Conservation (phyloP, 2,329 filamentous ascomycete genomes). For the Pyrenophora seminiperda region DNA sequence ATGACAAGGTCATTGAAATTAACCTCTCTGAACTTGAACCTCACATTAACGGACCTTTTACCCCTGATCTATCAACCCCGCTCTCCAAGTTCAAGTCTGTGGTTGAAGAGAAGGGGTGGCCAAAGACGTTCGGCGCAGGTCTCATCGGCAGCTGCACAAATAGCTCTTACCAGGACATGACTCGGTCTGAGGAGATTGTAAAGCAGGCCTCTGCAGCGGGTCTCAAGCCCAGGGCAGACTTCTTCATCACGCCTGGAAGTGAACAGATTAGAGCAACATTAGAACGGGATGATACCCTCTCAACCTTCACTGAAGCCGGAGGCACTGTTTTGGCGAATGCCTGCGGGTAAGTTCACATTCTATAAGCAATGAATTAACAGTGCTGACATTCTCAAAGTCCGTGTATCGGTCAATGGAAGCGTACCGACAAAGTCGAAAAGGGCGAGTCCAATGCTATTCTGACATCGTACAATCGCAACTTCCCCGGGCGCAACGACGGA, state of each 20-base stretch:
- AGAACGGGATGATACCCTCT: slow-evolving; percentile 83
- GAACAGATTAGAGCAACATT: slow-evolving; percentile 96
- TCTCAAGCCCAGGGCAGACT: slow-evolving; percentile 84
- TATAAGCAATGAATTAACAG: neutral
- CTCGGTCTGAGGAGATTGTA: slow-evolving; percentile 87
- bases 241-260: slow-evolving; percentile 95
- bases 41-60: slow-evolving; percentile 96
- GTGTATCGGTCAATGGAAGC: slow-evolving; percentile 90
- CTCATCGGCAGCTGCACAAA: slow-evolving; percentile 98
- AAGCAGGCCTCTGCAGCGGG: slow-evolving; percentile 90
- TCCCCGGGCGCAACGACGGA: slow-evolving; percentile 94
- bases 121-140: slow-evolving; percentile 85
- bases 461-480: slow-evolving; percentile 98
- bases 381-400: slow-evolving; percentile 55
- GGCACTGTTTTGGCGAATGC: slow-evolving; percentile 92
- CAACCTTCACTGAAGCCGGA: slow-evolving; percentile 83
- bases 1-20: slow-evolving; percentile 90
- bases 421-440: slow-evolving; percentile 82
- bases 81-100: slow-evolving; percentile 86
- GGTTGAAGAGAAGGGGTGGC: slow-evolving; percentile 86
- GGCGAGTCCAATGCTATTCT: slow-evolving; percentile 92
- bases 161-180: slow-evolving; percentile 99
- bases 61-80: slow-evolving; percentile 91
- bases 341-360: slow-evolving; percentile 59
- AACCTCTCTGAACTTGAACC: slow-evolving; percentile 89